Conservation (phyloP, 2,329 filamentous ascomycete genomes). For the Chrysoporthe deuterocubensis region DNA sequence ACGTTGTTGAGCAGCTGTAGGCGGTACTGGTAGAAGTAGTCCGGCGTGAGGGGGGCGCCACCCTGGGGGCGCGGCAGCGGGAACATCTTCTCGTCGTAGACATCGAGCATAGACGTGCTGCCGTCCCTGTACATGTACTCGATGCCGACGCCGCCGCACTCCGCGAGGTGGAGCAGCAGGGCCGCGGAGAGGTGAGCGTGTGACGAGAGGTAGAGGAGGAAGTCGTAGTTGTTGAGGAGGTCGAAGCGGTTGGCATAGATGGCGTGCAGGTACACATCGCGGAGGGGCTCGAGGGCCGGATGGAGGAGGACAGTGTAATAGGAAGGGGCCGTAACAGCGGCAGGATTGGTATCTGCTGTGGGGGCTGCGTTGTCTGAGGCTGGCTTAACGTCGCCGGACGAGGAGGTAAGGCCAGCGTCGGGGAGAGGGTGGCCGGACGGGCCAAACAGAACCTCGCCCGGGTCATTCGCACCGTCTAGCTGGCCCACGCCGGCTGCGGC, state of each 20-base stretch:
- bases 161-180: background rate
- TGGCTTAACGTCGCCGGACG: background rate
- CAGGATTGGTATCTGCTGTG: background rate
- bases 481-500: background rate
- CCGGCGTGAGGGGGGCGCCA: background rate
- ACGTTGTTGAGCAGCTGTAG: conserved; percentile 9
- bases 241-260: conserved; percentile 13
- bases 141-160: background rate
- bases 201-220: conserved; percentile 9
- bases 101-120: too few relatives aligned
- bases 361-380: background rate
- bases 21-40: background rate
- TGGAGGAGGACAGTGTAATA: background rate
- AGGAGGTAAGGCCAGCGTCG: background rate
- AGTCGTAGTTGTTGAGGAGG: conserved; percentile 11
- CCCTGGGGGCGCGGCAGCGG: background rate
- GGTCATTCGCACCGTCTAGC: background rate
- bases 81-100: background rate
- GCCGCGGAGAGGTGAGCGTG: conserved; percentile 6
- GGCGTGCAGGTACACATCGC: background rate
- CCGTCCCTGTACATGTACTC: background rate
- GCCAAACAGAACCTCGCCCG: background rate
- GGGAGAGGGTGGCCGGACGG: background rate
- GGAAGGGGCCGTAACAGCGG: background rate
- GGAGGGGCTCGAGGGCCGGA: background rate